Percentiles rank a stretch among this genome's conserved stretches.
phyloP scores from a whole-genome alignment of 2,329 filamentous ascomycete genomes.

The Diaporthe citriasiana region DNA sequence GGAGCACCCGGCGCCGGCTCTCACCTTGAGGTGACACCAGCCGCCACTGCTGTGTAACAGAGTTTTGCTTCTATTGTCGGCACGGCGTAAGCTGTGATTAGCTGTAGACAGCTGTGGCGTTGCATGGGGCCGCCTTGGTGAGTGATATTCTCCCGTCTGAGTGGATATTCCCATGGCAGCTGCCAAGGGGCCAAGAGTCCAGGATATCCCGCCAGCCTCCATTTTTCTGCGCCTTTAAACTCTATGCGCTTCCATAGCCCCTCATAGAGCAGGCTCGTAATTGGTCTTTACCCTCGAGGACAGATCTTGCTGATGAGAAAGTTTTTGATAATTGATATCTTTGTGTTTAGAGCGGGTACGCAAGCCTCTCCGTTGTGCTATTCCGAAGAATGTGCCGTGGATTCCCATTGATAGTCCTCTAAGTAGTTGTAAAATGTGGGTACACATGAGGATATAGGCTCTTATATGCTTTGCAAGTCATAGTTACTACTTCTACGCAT shows the following conservation, averaged over 20 bases:
- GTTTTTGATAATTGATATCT: background rate
- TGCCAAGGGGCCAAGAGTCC: slow-evolving; percentile 22
- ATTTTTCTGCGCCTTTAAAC: background rate
- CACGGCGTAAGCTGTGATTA: slow-evolving; percentile 14
- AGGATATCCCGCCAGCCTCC: slow-evolving; percentile 8
- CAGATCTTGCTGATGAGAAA: background rate
- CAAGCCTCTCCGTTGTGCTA: background rate
- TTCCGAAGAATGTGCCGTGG: background rate
- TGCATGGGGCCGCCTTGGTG: slow-evolving; percentile 6
- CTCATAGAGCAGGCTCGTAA: background rate
- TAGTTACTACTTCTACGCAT: too few species aligned
- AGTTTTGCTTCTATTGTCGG: background rate
- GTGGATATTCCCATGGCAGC: background rate
- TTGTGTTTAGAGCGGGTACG: too few species aligned
- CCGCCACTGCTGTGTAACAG: slow-evolving; percentile 5
- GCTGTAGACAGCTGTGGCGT: background rate
- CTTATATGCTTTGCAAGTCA: too few species aligned
- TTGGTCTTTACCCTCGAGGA: background rate
- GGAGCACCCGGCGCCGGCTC: slow-evolving; percentile 8
- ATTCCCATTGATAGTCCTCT: background rate
- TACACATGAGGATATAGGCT: background rate
- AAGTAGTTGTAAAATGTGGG: background rate
- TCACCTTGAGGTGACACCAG: background rate
- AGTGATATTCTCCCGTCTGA: slow-evolving; percentile 4
- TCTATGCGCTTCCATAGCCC: background rate